Base-by-base conservation (phyloP, 129 eudicot genomes). In the Gnaphalium uliginosum region DNA sequence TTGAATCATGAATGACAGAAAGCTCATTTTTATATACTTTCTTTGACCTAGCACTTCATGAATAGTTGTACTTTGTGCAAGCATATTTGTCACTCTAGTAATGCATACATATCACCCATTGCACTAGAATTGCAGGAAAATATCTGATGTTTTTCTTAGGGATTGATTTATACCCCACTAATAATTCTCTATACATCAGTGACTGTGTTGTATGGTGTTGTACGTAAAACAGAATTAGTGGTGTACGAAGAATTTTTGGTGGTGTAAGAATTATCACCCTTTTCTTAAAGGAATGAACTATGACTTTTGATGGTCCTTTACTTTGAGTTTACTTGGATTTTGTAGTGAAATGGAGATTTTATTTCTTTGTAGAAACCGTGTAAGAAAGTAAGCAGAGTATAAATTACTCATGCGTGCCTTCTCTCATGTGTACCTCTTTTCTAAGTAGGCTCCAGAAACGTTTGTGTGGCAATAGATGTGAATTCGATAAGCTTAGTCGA, bases 361-460 rank as follows among this genome's bases (percentile, higher is more conserved):
- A n/a, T 71, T 65, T 67, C 33, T 58, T 62, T 72, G 78, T 79
- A 32, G 77, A 48, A 78, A 78, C 82, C 77, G 72, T 78, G 81
- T 76, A 48, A 29, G 57, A 76, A 66, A 51, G 68, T 76, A 76
- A 75, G 22, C 69, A 66, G 24, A 59, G 50, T 50, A 29, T 64
- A 53, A 11, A 8, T 43, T 41, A 63, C 79, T 63, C 8, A 63
- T 51, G 32, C 11, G 35, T 66, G 29, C 29, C 21, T 18, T 0
- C 18, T 64, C 39, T 58, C 24, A 25, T 15, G 56, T 33, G 32
- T 8, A 53, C 50, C 54, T 5, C 41, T 62, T 41, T 7, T 73
- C 41, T 71, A 71, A 27, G 19, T 25, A 32, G 15, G 18, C 30
- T 58, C 64, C 1, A 22, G 27, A 22, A 21, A 0, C 9, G 29